phyloP scores from a whole-genome alignment of 2,329 filamentous ascomycete species.

The Neospermospora avenae region DNA sequence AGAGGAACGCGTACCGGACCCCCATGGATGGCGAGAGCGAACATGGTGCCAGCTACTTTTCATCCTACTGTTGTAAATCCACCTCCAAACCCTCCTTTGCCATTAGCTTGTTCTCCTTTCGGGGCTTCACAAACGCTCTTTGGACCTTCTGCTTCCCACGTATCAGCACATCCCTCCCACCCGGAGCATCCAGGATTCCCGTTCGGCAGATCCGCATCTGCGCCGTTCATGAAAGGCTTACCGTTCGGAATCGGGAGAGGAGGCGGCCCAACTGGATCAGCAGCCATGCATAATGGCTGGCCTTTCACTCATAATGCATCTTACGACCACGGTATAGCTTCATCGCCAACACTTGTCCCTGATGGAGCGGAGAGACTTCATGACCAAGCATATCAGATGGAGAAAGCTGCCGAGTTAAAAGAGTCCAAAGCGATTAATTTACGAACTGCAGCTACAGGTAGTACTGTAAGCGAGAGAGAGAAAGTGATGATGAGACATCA shows the following conservation, averaged over 20 bases:
- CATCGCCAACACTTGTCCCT: conserved; percentile 13
- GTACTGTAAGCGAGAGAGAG: conserved; percentile 16
- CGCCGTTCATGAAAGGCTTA: conserved; percentile 1
- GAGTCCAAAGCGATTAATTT: conserved; percentile 21
- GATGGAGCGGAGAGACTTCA: conserved; percentile 22
- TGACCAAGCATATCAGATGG: conserved; percentile 21
- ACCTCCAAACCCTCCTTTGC: not conserved
- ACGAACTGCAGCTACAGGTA: conserved; percentile 8
- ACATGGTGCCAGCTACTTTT: not conserved
- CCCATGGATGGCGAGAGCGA: not conserved
- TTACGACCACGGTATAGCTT: conserved; percentile 13
- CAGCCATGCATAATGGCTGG: conserved; percentile 24
- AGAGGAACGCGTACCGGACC: conserved; percentile 1
- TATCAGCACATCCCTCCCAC: not conserved
- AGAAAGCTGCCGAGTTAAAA: conserved; percentile 16
- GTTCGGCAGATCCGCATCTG: conserved; percentile 17
- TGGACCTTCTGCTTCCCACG: not conserved
- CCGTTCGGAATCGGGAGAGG: conserved; percentile 5
- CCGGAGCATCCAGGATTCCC: conserved; percentile 13
- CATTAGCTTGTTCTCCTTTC: not conserved
- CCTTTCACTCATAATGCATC: conserved; percentile 17
- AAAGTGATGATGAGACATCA: conserved; percentile 18
- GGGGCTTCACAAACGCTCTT: not conserved
- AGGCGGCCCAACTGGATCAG: not conserved
- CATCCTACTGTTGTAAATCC: not conserved